Conservation (phyloP, 2,329 filamentous ascomycete genomes). For the Paradendryphiella salina region DNA sequence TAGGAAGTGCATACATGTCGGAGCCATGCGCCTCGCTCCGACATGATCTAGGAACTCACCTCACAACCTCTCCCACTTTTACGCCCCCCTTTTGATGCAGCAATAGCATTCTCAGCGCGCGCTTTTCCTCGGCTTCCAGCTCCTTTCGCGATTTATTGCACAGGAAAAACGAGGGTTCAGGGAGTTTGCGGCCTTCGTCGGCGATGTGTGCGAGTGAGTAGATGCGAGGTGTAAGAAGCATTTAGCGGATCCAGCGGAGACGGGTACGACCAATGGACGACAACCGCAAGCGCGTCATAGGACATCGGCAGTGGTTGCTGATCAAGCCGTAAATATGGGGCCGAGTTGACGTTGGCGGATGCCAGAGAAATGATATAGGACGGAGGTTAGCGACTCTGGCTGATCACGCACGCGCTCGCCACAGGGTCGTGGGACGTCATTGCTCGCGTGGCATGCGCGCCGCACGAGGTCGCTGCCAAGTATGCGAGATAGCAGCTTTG, state of each 20-base stretch:
- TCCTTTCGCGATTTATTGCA: constrained; percentile 41
- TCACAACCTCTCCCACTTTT: constrained; percentile 91
- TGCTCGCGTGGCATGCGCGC: constrained; percentile 16
- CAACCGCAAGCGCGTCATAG: constrained; percentile 22
- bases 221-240: constrained; percentile 49
- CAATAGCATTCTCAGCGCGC: constrained; percentile 70
- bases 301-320: constrained; percentile 12
- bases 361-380: constrained; percentile 5
- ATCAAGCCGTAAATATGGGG: constrained; percentile 7
- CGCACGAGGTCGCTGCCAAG: constrained; percentile 5
- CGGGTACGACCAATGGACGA: constrained; percentile 23
- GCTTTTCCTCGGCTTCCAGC: constrained; percentile 36
- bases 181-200: constrained; percentile 37
- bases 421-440: constrained; percentile 13
- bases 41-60: constrained; percentile 53
- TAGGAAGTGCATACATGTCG: background rate
- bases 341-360: background rate
- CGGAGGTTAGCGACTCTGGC: background rate
- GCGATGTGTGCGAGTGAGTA: constrained; percentile 46
- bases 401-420: constrained; percentile 17
- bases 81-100: constrained; percentile 88
- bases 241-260: constrained; percentile 39
- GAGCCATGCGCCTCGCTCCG: background rate
- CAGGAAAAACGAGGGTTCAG: constrained; percentile 42
- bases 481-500: background rate